These are phyloP conservation scores for Apiospora malaysiana DNA, from an alignment of 2,329 filamentous ascomycete genomes.

Conservation along the genomic window DNA sequence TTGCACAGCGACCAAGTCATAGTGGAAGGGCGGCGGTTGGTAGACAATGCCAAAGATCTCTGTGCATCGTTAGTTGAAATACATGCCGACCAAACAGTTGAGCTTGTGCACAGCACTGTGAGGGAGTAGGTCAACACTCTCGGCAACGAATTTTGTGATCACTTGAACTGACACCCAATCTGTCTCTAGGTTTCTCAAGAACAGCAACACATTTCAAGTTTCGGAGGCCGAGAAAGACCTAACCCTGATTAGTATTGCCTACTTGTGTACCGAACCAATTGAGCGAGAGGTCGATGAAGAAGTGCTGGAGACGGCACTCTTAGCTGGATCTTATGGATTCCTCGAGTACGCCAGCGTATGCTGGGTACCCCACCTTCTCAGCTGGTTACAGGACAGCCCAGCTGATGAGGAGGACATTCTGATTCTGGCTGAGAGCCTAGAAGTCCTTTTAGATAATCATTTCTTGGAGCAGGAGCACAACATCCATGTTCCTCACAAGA, in stretches of 20 bases:
- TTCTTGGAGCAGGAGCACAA: not conserved
- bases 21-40: not conserved
- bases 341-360: constrained; percentile 5
- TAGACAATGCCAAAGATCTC: not conserved
- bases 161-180: not conserved
- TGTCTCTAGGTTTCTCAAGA: not conserved
- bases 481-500: not conserved
- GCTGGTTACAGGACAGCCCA: not conserved
- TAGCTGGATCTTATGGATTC: constrained; percentile 1
- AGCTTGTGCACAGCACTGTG: not conserved
- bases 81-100: not conserved
- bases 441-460: not conserved
- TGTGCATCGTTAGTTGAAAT: not conserved
- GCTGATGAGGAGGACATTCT: not conserved
- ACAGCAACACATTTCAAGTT: not conserved
- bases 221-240: not conserved
- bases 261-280: not conserved
- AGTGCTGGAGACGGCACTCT: not conserved
- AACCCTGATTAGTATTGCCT: not conserved
- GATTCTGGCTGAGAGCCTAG: not conserved
- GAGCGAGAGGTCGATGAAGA: not conserved
- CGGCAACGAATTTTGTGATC: not conserved
- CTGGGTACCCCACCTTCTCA: constrained; percentile 3
- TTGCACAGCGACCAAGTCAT: not conserved
- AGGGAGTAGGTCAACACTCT: not conserved